Base-by-base conservation (phyloP, 2,329 filamentous ascomycete genomes). In the Cytospora chrysosperma region DNA sequence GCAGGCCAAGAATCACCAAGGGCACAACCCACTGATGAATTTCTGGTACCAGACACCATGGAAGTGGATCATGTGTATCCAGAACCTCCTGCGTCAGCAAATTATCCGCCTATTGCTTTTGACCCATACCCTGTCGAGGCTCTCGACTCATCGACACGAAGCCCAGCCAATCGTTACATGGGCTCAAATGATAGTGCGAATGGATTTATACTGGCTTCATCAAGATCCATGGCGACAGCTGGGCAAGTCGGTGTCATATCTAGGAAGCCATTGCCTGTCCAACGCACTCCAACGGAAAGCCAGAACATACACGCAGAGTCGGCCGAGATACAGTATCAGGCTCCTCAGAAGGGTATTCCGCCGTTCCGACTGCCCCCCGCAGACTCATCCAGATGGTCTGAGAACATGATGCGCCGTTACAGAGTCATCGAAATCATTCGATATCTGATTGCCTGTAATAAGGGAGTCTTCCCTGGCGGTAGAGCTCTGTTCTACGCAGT, bases 391-490 rank as follows among this genome's bases (percentile, higher is more conserved):
- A 59, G 64, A 43, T 28, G 49, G 13, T 50, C 30, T 26, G 40
- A 54, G 15, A 63, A 60, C 19, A 43, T 47, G 47, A 63, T 68
- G 30, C 67, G 71, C 51, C 69, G 70, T 12, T 70, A 74, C 8
- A 76, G 77, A 43, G 72, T 74, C 3, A 71, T 71, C n/a, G 74
- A 77, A 55, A 77, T 81, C 55, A 73, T 81, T 51, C 67, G 74
- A 15, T 75, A 79, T 63, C 72, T 82, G 12, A 71, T 82, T 15
- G 70, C 74, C 49, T 70, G 71, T 28, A 79, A 76, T 52, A 70
- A 70, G 1, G 83, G 83, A 0, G 79, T 81, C 1, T 81, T 86
- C 52, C 81, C 84, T 1, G 80, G 81, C 19, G 81, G 81, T 27
- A 76, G 78, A 49, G 74, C 80, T 4, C 71, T 86, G 5, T 84